Base-by-base conservation (phyloP, 108 stramenopile genomes). In the Pseudonitzschia multistriata region DNA sequence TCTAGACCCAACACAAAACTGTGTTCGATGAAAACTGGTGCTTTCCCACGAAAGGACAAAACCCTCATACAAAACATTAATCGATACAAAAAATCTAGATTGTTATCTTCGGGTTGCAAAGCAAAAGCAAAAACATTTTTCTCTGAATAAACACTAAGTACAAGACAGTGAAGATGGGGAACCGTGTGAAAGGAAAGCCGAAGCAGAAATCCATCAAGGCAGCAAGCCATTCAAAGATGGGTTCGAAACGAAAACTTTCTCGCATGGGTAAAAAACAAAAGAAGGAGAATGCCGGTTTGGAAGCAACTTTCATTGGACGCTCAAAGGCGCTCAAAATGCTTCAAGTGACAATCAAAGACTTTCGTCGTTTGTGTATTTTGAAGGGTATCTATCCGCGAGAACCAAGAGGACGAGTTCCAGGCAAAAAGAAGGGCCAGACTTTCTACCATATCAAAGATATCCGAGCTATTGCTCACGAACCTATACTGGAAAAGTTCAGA, bases 371-470 rank as follows among this genome's bases (percentile, higher is more conserved):
- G 5, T 99, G 99, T 80, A 99, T 99, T 76, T 88, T 99, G 47
- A 99, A 99, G 82, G 99, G 99, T 15, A 90, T 99, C 35, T 99
- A 98, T 79, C 99, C 99, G 10, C 81, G 99, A 30, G 94, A 98
- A 48, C 99, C 99, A 42, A 70, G 83, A 27, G 86, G 82, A 47
- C 86, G 94, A 37, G 82, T 90, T 42, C 84, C 88, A 0, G 87
- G 91, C 21, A 91, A 94, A 56, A 97, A 97, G 69, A 96, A 96
- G 74, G 85, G 85, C 0, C 93, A 97, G 76, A 91, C 93, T 3
- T 98, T 95, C 74, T 99, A 98, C 73, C 97, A 98, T 74, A 86
- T 98, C 57, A 98, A 98, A 78, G 99, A 99, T 81, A 90, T 99
- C 57, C 74, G 79, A 62, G 97, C 91, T 47, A 81, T 99, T 59